Base-by-base conservation (phyloP, 805 yeast genomes). In the Saccharomycopsis sp. region DNA sequence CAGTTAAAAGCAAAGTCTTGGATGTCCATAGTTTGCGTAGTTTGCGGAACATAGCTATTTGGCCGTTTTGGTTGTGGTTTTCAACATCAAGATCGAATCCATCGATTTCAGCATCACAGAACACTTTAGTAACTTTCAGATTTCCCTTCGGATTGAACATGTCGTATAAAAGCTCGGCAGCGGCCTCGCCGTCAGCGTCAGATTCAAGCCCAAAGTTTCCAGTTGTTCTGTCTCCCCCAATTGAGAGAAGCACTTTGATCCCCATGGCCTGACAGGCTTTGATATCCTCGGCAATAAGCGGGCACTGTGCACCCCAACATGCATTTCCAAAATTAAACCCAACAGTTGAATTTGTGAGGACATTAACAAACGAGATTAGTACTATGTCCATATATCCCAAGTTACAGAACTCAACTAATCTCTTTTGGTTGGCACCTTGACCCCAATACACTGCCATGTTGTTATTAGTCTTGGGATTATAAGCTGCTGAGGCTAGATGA, bases 131-230 rank as follows among this genome's bases (percentile, higher is more conserved):
- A 15, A 57, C 57, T 7, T 38, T 19, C 1, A 22, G 3, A 35
- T 88, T 91, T 59, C 56, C 81, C 61, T 58, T 54, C 17, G 54
- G 42, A 44, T 83, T 85, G 66, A 87, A 81, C 54, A 80, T 81
- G 63, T 83, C 73, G 80, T 88, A 86, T 47, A 85, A 68, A 52
- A 83, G 72, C 35, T 73, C 76, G 5, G 86, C 92, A 66, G 82
- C 83, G 29, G 72, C 75, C 7, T 86, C 91, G 66, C 81, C 83
- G 1, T 68, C 68, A 64, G 79, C 81, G 68, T 90, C 96, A 61
- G 83, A 79, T 64, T 87, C 85, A 68, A 91, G 90, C 1, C 97
- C 97, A 68, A 91, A 97, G 35, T 87, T 73, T 3, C 86, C 85
- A 19, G 74, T 54, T 52, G 89, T 79, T 12, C 91, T 61, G 29